Percentiles rank a stretch among this genome's conserved stretches.
Conservation (phyloP, 2,329 filamentous ascomycete genomes). For the Colletotrichum lindemuthianum region DNA sequence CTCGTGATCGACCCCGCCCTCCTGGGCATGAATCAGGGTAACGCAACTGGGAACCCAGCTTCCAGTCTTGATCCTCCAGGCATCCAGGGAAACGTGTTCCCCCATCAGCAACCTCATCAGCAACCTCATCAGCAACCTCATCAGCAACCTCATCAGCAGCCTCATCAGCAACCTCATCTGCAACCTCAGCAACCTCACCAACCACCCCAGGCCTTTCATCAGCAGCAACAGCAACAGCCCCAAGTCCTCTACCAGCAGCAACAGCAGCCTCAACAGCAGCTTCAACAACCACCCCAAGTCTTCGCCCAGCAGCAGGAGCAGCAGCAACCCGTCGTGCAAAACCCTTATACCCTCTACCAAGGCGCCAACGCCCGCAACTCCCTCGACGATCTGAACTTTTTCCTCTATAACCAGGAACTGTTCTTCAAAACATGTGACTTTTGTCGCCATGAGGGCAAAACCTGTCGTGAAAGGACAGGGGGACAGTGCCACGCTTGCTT, state of each 20-base stretch:
- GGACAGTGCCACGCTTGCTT: no score
- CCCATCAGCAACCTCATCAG: no score
- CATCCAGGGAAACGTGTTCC: no score
- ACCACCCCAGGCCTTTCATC: neutral
- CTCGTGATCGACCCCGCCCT: no score
- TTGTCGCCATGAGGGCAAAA: neutral
- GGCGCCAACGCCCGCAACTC: no score
- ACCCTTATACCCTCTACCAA: neutral
- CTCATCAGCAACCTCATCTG: neutral
- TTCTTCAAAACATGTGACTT: slow-evolving; percentile 1
- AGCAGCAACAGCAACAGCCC: neutral
- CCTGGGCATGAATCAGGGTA: no score
- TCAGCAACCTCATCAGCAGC: neutral
- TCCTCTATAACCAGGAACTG: no score
- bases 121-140: neutral
- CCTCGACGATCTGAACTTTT: no score
- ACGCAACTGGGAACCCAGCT: no score
- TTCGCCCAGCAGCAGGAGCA: neutral
- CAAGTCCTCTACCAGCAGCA: no score
- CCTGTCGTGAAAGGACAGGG: no score
- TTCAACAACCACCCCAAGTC: neutral
- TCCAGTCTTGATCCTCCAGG: no score
- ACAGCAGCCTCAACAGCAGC: neutral
- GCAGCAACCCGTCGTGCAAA: neutral
- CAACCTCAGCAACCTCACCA: neutral